Percentiles rank a stretch among this genome's conserved stretches.
Conservation (phyloP, 164 flowering plant species). For the Dillenia suffruticosa region DNA sequence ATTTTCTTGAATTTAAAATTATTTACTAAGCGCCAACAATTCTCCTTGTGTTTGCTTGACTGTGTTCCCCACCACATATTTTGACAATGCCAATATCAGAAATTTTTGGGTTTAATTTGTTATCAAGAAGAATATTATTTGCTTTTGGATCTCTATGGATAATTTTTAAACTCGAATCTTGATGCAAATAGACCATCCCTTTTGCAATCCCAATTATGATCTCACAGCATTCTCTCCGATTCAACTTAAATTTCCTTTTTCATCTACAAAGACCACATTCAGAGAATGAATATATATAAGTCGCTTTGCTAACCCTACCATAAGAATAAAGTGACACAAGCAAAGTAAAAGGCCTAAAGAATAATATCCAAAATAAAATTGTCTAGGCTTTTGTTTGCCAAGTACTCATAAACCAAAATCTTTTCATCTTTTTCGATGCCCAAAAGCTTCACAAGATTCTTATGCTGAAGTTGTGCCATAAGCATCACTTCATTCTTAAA, state of each 20-base stretch:
- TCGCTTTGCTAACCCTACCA: background rate
- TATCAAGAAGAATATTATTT: background rate
- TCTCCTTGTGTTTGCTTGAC: background rate
- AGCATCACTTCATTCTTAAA: too few relatives aligned
- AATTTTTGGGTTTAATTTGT: background rate
- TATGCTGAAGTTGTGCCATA: constrained; percentile 12
- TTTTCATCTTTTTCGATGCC: constrained; percentile 6
- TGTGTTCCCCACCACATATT: background rate
- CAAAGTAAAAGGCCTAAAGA: background rate
- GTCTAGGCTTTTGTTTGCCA: constrained; percentile 6
- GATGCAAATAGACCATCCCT: background rate
- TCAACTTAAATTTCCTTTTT: background rate
- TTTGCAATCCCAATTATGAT: background rate
- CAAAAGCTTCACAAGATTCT: constrained; percentile 1
- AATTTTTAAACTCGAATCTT: background rate
- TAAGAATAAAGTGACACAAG: background rate
- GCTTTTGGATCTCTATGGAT: background rate
- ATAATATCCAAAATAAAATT: background rate
- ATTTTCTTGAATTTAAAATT: background rate
- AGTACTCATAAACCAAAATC: constrained; percentile 7
- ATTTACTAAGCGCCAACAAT: background rate
- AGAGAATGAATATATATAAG: background rate
- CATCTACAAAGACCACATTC: background rate
- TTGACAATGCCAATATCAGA: constrained; percentile 1
- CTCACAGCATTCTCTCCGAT: background rate